Evolutionary conservation across 148 eudicot genomes (phyloP).

Genomic region (Amaranthus hypochondriacus): DNA sequence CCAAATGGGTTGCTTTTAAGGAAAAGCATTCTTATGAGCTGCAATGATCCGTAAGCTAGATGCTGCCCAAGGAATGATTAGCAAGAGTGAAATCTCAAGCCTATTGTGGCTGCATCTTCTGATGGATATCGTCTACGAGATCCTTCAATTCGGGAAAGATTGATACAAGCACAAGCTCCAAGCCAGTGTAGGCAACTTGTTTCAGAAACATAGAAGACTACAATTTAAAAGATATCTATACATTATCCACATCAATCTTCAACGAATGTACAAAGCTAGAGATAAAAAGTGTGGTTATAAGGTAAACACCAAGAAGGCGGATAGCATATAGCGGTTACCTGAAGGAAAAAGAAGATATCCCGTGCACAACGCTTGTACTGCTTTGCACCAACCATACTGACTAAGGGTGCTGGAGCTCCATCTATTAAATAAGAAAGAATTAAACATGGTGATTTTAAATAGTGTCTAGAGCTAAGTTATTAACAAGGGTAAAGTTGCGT

Average conservation of each 20-base stretch:
- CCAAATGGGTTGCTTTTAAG: background rate
- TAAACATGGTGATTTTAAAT: background rate
- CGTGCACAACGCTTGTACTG: conserved; percentile 83
- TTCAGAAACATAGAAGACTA: conserved; percentile 86
- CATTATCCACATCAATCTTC: background rate
- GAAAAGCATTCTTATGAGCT: conserved; percentile 1
- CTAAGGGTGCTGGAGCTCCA: conserved; percentile 92
- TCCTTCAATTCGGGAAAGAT: conserved; percentile 82
- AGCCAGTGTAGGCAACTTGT: conserved; percentile 72
- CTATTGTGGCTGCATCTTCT: conserved; percentile 34
- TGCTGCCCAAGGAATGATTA: background rate
- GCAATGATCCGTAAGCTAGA: background rate
- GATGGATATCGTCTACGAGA: conserved; percentile 54
- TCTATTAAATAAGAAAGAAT: conserved; percentile 31
- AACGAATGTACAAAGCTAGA: background rate
- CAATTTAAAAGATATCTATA: conserved; percentile 18
- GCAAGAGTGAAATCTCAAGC: conserved; percentile 6
- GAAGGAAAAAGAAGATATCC: conserved; percentile 83
- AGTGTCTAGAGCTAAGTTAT: background rate
- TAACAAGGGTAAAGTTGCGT: no score
- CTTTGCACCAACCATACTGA: conserved; percentile 86
- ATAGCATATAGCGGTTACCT: conserved; percentile 39
- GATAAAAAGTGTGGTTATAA: background rate
- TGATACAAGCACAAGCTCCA: conserved; percentile 77
- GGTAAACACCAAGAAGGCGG: background rate